Base-by-base conservation (phyloP, 140 eudicot species). In the Senecio squalidus region DNA sequence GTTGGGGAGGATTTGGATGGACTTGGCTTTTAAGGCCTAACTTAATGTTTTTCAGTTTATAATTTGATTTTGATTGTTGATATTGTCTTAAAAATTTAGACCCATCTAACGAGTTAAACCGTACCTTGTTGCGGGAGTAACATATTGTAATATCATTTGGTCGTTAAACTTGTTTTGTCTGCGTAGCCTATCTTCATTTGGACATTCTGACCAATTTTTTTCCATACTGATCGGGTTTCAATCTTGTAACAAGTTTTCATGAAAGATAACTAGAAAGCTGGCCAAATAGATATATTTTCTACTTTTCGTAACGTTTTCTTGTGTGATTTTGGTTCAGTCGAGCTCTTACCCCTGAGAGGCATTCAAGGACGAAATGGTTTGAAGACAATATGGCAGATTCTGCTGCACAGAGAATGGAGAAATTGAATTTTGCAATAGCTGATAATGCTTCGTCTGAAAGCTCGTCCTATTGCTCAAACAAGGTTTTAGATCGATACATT, bases 401-500 rank as follows among this genome's bases (percentile, higher is more conserved):
- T 31, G 73, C 62, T 77, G 74, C 66, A 21, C 67, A 67, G 6
- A 66, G 64, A 60, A 18, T 51, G 5, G 84, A 73, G 71, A 73
- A 70, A 58, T 64, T 29, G 24, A 68, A 25, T 39, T 58, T 30
- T 67, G 45, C 66, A 13, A 68, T 67, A 41, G 62, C n/a, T 60
- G 80, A 74, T 46, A 74, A 62, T 29, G 78, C 75, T 48, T 66
- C 79, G 36, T 80, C 86, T 21, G 95, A 88, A 69, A 72, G 67
- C 71, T 81, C 94, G 24, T 84, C 92, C 15, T 17, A 77, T 62
- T 67, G 87, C 74, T 89, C 95, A 56, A 81, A 55, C 70, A 85
- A 83, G 59, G 86, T 85, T 62, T 34, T 89, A 63, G 97, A 89
- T 64, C 86, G 88, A 66, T 89, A 79, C 72, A 85, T 89, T 51